Base-by-base conservation (phyloP, 1,139 yeast genomes). In the Yamadazyma membranifaciens region DNA sequence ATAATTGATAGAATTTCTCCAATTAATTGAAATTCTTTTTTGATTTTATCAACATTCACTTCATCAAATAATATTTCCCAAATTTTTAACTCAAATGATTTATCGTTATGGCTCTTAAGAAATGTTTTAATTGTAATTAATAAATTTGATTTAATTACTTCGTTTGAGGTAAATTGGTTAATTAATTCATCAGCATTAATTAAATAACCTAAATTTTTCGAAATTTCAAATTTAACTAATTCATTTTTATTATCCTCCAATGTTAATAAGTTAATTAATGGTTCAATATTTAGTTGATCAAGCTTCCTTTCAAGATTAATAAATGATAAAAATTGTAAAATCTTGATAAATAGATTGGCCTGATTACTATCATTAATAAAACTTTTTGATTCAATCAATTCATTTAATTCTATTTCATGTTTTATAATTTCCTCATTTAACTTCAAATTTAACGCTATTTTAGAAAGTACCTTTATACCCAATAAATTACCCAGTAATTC, bases 1-100 rank as follows among this genome's bases (percentile, higher is more conserved):
- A 65, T 55, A 17, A 55, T 51, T 3, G 65, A 54, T 14, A 65
- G 50, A 6, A 65, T 54, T 38, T 65, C 72, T 1, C 71, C 73
- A 3, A 60, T 54, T 34, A 57, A 45, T 46, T 60, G 60, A 36
- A 67, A 53, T 29, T 36, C 40, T 33, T 36, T 39, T 25, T 37
- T 42, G 17, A 42, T 32, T 15, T 32, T 35, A 32, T 38, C 41
- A 12, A 39, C 28, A 30, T 42, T 39, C 3, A 42, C 42, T 24
- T 42, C 43, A 12, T 42, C 43, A n/a, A 39, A 29, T 11, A 42
- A 29, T 6, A 42, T 39, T 15, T 37, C 40, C 42, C 42, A 39
- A 12, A 39, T 33, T 25, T 33, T 26, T 2, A 4, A 6, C 22
- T 48, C 47, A 25, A 49, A 46, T 6, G 33, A 34, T 3, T 28